Evolutionary conservation across 768 basidiomycete species (phyloP), one percentile per base, ranked within the genome.

Genomic region (Jaapia argillacea): DNA sequence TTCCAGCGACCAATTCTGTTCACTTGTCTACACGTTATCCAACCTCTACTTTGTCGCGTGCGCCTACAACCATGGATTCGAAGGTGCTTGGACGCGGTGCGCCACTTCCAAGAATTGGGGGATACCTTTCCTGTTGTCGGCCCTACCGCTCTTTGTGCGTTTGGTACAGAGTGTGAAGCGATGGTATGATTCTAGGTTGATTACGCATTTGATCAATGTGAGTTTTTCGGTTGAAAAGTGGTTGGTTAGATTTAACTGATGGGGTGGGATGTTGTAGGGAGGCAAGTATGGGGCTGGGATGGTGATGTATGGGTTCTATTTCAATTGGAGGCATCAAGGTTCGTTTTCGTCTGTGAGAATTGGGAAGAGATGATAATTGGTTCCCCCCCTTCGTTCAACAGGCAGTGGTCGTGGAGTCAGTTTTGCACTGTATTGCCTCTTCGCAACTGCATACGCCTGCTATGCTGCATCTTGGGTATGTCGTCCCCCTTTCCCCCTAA

Each of bases 181-280:
- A 65, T 98, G 84, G 56, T 63, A 62, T 37, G 96, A 97, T 55
- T 88, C 90, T 2, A 66, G 67, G 27, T 58, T 82, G 28, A 49
- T 64, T 14, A 84, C 83, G 0, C 94, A 98, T 68, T 59, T 97
- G 35, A 75, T 97, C 55, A 99, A 99, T 56, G 93, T 88, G 40
- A 43, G 76, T 58, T 6, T 20, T 16, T 23, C 14, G 25, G 41
- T 36, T 27, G n/a, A n/a, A n/a, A n/a, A n/a, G n/a, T n/a, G n/a
- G n/a, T n/a, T n/a, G n/a, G n/a, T n/a, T n/a, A n/a, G n/a, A n/a
- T n/a, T n/a, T n/a, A n/a, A n/a, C n/a, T n/a, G n/a, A n/a, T n/a
- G n/a, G n/a, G n/a, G n/a, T n/a, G n/a, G n/a, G 37, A 7, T 23
- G 41, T 36, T 14, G 26, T 47, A 93, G 91, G 91, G 77, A 6